Evolutionary conservation across 495 filamentous ascomycete species (phyloP).

Genomic region (Trichoderma parareesei): DNA sequence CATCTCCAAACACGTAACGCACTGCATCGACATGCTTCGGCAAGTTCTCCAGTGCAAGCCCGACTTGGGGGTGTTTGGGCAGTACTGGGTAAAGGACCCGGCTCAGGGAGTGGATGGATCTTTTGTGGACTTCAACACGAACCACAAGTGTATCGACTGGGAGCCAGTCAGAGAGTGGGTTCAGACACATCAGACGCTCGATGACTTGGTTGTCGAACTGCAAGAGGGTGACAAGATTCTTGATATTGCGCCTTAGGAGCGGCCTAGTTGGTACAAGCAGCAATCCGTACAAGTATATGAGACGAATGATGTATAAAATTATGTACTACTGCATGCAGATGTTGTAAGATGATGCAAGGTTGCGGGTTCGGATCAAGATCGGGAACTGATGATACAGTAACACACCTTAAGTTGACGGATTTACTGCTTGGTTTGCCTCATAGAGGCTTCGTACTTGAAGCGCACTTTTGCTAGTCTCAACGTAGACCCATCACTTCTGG

Average conservation of each 20-base stretch:
- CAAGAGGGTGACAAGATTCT: not conserved
- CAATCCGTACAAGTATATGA: not conserved
- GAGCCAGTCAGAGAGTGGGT: slow-evolving; percentile 3
- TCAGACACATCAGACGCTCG: not conserved
- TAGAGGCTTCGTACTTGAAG: not conserved
- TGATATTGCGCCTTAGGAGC: not conserved
- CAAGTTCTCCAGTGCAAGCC: slow-evolving; percentile 22
- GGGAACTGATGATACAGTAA: too few relatives aligned
- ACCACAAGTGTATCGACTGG: slow-evolving; percentile 13
- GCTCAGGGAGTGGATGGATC: slow-evolving; percentile 16
- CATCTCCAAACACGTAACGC: slow-evolving; percentile 14
- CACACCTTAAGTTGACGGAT: too few relatives aligned
- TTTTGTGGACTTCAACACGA: slow-evolving; percentile 22
- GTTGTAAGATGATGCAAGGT: not conserved
- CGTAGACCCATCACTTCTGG: not conserved
- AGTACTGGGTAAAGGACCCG: slow-evolving; percentile 16
- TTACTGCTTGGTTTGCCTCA: too few relatives aligned
- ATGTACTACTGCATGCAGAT: too few relatives aligned
- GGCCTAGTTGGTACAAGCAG: not conserved
- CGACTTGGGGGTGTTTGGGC: slow-evolving; percentile 18
- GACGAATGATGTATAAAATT: too few relatives aligned
- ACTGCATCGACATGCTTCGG: slow-evolving; percentile 23
- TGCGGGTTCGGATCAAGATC: not conserved
- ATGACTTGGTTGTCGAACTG: not conserved
- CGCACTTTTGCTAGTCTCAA: not conserved